Evolutionary conservation across 805 yeast species (phyloP).

Genomic region (Millerago galiae): DNA sequence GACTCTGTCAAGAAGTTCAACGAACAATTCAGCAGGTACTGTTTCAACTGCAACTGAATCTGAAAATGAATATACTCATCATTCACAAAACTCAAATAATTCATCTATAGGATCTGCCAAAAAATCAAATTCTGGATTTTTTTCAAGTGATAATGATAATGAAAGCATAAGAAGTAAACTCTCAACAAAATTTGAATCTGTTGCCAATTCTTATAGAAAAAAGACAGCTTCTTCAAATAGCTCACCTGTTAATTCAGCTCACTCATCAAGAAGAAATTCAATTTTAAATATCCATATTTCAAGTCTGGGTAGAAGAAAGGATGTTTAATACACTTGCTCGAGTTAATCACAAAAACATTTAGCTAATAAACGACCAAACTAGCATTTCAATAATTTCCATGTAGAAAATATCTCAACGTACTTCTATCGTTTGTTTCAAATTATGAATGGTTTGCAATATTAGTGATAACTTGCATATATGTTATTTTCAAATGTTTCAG

Average conservation of each 20-base stretch:
- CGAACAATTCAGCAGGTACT: slow-evolving; percentile 2
- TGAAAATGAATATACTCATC: slow-evolving; percentile 1
- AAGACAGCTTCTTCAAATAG: neutral
- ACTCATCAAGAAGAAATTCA: slow-evolving; percentile 10
- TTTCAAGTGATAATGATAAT: neutral
- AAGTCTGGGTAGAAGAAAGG: slow-evolving; percentile 15
- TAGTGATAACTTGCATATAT: too few species aligned
- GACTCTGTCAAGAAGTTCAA: slow-evolving; percentile 8
- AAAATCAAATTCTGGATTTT: neutral
- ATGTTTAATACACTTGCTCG: too few species aligned
- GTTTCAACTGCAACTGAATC: slow-evolving; percentile 8
- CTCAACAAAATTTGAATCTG: slow-evolving; percentile 5
- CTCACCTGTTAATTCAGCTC: neutral
- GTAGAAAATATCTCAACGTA: too few species aligned
- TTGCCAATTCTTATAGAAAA: slow-evolving; percentile 2
- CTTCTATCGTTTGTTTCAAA: too few species aligned
- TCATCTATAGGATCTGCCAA: neutral
- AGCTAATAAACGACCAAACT: too few species aligned
- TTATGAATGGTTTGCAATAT: too few species aligned
- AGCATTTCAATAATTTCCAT: too few species aligned
- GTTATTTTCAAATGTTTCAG: too few species aligned
- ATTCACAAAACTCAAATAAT: neutral
- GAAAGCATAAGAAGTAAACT: slow-evolving; percentile 2
- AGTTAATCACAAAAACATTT: too few species aligned
- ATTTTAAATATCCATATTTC: slow-evolving; percentile 21